Conservation (phyloP, 805 yeast species). For the Kodamaea nitidulidarum region DNA sequence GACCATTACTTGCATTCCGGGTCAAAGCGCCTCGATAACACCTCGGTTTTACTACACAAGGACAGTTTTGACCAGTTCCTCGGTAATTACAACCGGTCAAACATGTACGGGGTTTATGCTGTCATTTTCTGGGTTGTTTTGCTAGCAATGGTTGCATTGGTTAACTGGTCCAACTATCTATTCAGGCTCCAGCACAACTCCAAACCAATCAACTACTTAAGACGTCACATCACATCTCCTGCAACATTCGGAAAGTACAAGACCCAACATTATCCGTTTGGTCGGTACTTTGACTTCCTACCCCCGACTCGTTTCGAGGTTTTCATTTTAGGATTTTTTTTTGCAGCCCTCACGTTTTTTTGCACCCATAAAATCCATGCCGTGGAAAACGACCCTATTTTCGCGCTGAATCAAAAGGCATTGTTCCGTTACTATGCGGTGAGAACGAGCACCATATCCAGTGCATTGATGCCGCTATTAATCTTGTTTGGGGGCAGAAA, state of each 20-base stretch:
- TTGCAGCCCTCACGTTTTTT: conserved; percentile 7
- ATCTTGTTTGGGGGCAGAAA: conserved; percentile 35
- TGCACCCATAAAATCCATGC: conserved; percentile 16
- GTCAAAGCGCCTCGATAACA: conserved; percentile 18
- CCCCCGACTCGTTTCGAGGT: conserved; percentile 17
- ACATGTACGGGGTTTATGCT: conserved; percentile 26
- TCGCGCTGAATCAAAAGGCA: conserved; percentile 16
- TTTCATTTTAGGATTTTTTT: conserved; percentile 8
- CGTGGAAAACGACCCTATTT: conserved; percentile 25
- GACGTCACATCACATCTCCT: conserved; percentile 38
- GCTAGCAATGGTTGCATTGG: conserved; percentile 20
- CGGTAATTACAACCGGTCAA: conserved; percentile 42
- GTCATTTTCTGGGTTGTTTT: conserved; percentile 31
- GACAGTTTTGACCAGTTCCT: conserved; percentile 34
- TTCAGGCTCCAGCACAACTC: conserved; percentile 14
- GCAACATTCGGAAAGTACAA: conserved; percentile 28
- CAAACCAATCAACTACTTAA: conserved; percentile 12
- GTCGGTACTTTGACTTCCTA: conserved; percentile 24
- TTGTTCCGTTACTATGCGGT: conserved; percentile 19
- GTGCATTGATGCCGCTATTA: conserved; percentile 29
- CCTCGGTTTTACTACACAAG: conserved; percentile 16
- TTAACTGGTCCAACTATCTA: conserved; percentile 32
- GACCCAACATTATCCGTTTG: conserved; percentile 23
- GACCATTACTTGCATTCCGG: conserved; percentile 6
- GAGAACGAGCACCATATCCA: conserved; percentile 20